phyloP scores from a whole-genome alignment of 257 asterid genomes.

The Nicotiana tabacum region DNA sequence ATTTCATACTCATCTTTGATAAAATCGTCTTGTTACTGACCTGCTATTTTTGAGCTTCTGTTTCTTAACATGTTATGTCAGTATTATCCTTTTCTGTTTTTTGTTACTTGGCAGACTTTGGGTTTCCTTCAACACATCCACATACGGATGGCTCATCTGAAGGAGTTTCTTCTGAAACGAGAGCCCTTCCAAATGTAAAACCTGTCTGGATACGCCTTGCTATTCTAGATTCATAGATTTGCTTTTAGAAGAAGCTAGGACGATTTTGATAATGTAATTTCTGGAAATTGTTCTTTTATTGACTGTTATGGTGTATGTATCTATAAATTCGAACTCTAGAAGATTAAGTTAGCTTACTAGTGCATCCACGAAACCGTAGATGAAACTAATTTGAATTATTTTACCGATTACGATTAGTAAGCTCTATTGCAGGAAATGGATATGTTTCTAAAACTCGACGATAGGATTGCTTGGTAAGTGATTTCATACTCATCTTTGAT shows the following conservation, averaged over 20 bases:
- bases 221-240: no score
- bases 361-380: background rate
- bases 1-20: background rate
- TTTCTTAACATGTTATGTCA: background rate
- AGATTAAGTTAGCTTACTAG: background rate
- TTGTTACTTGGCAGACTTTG: background rate
- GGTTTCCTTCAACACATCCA: background rate
- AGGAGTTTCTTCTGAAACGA: background rate
- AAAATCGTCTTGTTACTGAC: background rate
- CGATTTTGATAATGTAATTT: background rate
- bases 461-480: background rate
- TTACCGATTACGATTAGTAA: no score
- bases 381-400: background rate
- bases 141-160: background rate
- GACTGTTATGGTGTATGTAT: background rate
- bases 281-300: background rate
- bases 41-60: background rate
- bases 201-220: background rate
- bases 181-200: background rate
- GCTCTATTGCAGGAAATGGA: background rate
- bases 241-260: background rate
- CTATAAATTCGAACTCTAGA: no score
- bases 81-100: no score
- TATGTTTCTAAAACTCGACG: background rate
- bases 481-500: background rate